Base-by-base conservation (phyloP, 1,284 basidiomycete genomes). In the Ganoderma lucidum region DNA sequence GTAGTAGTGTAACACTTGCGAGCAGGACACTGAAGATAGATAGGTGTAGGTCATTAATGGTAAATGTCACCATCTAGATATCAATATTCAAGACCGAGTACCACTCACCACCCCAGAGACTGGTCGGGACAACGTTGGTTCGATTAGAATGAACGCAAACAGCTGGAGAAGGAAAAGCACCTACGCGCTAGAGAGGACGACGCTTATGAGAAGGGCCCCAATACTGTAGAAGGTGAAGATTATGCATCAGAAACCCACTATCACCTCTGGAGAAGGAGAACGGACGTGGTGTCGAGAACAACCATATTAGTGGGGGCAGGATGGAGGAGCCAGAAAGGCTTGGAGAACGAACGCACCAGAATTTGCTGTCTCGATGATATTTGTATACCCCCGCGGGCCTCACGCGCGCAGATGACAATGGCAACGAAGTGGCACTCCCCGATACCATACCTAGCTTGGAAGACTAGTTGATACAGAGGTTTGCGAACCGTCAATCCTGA, bases 1-100 rank as follows among this genome's bases (percentile, higher is more conserved):
- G 67, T 78, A 90, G 73, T 89, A 90, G 71, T 84, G 89, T 81
- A 82, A 88, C 3, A 85, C 82, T 75, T 90, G 89, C 39, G 88
- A 79, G 64, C 84, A 83, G 4, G 88, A 87, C 32, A 88, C 89
- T 90, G 60, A 48, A 3, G 71, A 32, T 14, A 28, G 32, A 15
- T 19, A 35, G 32, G 23, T n/a, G 17, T 70, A 12, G 62, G 53
- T 55, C 14, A 39, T 0, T n/a, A 23, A 17, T 19, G 14, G 41
- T 14, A 28, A 12, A 17, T 1, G 17, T 15, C 12, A 0, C 10
- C 6, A 6, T 10, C 8, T 35, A 23, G n/a, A 19, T 17, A 14
- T 4, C 3, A 5, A 41, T 23, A 15, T 6, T 12, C 5, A n/a
- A 17, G 12, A 55, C 64, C 15, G n/a, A 12, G 4, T 8, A 37